A percentile compares a stretch with the other conserved stretches of the same genome.
Evolutionary conservation across 306 rosid species (phyloP).

Genomic region (Clitoria ternatea): DNA sequence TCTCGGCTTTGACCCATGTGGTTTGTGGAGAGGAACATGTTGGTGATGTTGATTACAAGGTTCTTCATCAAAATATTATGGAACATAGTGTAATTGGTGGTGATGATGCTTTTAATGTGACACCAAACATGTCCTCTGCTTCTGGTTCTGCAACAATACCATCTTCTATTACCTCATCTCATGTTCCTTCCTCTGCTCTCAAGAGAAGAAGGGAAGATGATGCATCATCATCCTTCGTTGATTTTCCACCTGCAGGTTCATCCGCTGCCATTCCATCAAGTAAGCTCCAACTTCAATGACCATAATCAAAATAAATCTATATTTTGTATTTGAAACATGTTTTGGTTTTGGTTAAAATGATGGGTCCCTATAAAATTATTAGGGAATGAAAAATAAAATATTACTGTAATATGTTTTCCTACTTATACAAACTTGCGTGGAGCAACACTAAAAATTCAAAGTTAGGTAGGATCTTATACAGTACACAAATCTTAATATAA

Average conservation of each 20-base stretch:
- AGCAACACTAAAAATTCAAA: neutral
- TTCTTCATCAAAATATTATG: neutral
- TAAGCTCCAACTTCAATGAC: conserved; percentile 11
- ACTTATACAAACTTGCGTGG: too few species aligned
- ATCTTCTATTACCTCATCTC: conserved; percentile 25
- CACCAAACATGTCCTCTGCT: neutral
- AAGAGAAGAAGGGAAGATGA: conserved; percentile 43
- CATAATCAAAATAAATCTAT: neutral
- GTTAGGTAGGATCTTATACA: neutral
- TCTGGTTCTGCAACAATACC: conserved; percentile 6
- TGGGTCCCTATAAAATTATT: neutral
- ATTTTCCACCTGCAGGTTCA: conserved; percentile 7
- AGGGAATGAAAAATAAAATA: neutral
- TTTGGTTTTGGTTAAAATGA: neutral
- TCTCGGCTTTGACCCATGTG: conserved; percentile 42
- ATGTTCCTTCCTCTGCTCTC: conserved; percentile 4
- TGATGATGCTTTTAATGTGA: neutral
- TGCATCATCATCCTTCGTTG: neutral
- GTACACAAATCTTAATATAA: neutral
- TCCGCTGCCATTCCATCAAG: conserved; percentile 26
- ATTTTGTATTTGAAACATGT: neutral
- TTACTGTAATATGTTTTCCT: neutral
- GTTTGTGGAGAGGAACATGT: conserved; percentile 24
- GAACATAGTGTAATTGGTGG: neutral
- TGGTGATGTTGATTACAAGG: neutral